Base-by-base conservation (phyloP, 1,284 basidiomycete genomes). In the Athelia psychrophila region DNA sequence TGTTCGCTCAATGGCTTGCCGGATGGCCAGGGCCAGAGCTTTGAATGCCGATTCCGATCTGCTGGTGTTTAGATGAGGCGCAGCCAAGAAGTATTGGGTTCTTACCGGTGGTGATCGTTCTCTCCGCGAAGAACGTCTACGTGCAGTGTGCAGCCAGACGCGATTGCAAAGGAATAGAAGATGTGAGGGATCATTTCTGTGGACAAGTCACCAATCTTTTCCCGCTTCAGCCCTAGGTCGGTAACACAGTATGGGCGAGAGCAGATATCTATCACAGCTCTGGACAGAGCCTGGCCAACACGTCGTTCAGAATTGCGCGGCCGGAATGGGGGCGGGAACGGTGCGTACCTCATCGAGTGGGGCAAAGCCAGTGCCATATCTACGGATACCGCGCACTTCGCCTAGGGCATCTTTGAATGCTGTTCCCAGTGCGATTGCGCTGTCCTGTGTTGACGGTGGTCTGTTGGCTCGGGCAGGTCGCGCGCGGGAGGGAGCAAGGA, bases 41-140 rank as follows among this genome's bases (percentile, higher is more conserved):
- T 99, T 99, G 83, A 99, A 99, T 5, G 95, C 93, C 3, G 95
- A 93, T 71, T 99, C 97, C 30, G 95, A 84, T 54, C 96, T 95
- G 61, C 9, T 35, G 30, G 46, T n/a, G 40, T 30, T 51, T 25
- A n/a, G n/a, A n/a, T n/a, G n/a, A n/a, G n/a, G n/a, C n/a, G 27
- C 18, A 50, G 52, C 47, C 52, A 47, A 55, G 51, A 44, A 50
- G 48, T 25, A 30, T 47, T 44, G 38, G 25, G 30, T 12, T 71
- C 85, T 57, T 64, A 94, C 95, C 91, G 85, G 72, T 99, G 97
- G 70, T 99, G 97, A 68, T 99, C 97, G 73, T 99, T 99, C 61
- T 93, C 88, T 48, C 97, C 97, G 30, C 94, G 80, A 50, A 99
- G 77, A 38, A 91, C 92, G 68, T 99, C 97, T 48, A 99, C 83